A percentile compares a stretch with the other conserved stretches of the same genome.
Conservation (phyloP, 177 flowering plant species). For the Vitis hybrid region DNA sequence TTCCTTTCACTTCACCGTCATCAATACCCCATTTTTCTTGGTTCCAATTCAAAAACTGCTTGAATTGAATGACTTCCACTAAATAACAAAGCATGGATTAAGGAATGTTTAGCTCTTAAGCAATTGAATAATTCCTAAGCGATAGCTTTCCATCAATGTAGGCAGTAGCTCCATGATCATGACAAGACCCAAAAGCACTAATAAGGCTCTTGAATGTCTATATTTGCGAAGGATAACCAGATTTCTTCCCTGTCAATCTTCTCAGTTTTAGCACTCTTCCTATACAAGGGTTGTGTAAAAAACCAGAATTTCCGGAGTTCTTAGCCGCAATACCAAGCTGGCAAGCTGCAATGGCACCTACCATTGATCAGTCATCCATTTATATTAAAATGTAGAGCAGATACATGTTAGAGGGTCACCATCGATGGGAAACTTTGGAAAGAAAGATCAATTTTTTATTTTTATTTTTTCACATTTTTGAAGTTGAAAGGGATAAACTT, state of each 20-base stretch:
- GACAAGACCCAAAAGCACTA: constrained; percentile 11
- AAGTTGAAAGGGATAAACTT: constrained; percentile 1
- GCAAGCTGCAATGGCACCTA: no score
- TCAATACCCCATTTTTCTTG: constrained; percentile 1
- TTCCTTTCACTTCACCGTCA: constrained; percentile 16
- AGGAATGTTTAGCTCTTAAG: constrained; percentile 59
- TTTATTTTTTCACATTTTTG: not conserved
- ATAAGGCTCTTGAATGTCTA: not conserved
- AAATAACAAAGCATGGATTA: constrained; percentile 17
- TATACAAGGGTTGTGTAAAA: not conserved
- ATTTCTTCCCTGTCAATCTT: no score
- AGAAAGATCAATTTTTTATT: not conserved
- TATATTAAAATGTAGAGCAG: no score
- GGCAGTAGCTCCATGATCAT: not conserved
- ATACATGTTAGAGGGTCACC: not conserved
- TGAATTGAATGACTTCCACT: constrained; percentile 26
- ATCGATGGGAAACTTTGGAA: constrained; percentile 1
- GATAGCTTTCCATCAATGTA: constrained; percentile 19
- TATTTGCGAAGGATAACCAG: not conserved
- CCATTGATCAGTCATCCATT: no score
- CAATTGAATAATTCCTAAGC: constrained; percentile 30
- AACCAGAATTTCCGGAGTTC: not conserved
- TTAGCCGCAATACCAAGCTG: no score
- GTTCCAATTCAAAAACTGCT: constrained; percentile 14
- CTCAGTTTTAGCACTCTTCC: no score